These are phyloP conservation scores for Neopestalotiopsis clavispora DNA, from an alignment of 2,329 filamentous ascomycete species.

Conservation along the genomic window DNA sequence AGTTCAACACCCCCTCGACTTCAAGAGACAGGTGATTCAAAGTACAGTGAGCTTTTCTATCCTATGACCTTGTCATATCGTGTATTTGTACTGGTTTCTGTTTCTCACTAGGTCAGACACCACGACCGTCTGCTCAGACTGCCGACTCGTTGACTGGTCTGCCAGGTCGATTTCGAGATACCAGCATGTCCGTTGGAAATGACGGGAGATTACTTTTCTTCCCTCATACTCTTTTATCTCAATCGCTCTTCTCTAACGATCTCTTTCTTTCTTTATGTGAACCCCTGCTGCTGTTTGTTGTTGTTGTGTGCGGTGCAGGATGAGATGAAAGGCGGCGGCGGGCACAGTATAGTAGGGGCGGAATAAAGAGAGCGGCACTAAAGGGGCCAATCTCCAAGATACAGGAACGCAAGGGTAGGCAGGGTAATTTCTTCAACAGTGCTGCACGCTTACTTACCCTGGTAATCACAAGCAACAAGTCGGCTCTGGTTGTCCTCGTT, in stretches of 20 bases:
- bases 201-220: background rate
- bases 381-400: background rate
- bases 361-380: background rate
- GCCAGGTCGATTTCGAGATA: background rate
- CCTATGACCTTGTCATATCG: conserved; percentile 1
- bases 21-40: background rate
- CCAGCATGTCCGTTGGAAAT: background rate
- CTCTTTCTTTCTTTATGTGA: background rate
- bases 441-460: conserved; percentile 10
- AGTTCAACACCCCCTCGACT: background rate
- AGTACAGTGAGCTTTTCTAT: background rate
- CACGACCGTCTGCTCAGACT: background rate
- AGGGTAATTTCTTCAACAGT: background rate
- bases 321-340: background rate
- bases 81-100: background rate
- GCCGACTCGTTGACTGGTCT: background rate
- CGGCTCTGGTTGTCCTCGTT: conserved; percentile 12
- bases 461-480: conserved; percentile 1
- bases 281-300: background rate
- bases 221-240: background rate
- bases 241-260: background rate
- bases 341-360: background rate
- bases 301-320: background rate
- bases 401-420: background rate
- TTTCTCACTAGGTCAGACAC: background rate